A percentile compares a stretch with the other conserved stretches of the same genome.
Conservation (phyloP, 345 rosid genomes). For the Bruguiera parviflora region DNA sequence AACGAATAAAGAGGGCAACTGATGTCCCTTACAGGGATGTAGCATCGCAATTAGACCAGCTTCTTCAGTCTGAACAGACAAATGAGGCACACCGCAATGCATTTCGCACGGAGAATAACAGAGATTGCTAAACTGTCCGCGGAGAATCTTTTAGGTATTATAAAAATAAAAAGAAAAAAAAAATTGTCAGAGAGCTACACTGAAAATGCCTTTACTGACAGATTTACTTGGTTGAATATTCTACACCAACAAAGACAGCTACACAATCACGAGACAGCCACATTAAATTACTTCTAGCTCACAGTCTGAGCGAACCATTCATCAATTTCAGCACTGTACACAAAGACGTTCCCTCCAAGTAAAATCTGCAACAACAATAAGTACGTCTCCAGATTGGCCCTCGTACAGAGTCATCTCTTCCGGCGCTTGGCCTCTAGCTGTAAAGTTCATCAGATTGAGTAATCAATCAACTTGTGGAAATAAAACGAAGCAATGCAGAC, state of each 20-base stretch:
- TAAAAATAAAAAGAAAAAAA: no score
- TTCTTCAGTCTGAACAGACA: no score
- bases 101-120: no score
- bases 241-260: conserved; percentile 9
- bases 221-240: conserved; percentile 2
- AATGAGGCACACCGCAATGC: no score
- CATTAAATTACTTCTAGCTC: conserved; percentile 20
- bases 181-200: neutral
- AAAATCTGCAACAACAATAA: conserved; percentile 17
- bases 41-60: no score
- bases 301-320: conserved; percentile 25
- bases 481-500: neutral
- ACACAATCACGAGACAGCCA: conserved; percentile 23
- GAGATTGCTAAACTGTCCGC: no score
- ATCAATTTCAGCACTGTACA: conserved; percentile 40
- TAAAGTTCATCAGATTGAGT: conserved; percentile 9
- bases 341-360: conserved; percentile 28
- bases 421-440: conserved; percentile 67
- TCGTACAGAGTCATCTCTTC: conserved; percentile 39
- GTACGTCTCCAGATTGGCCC: conserved; percentile 3
- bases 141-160: no score
- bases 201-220: neutral
- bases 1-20: no score
- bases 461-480: neutral
- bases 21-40: no score